Evolutionary conservation across 805 yeast genomes (phyloP).

Genomic region (Starmerella geochares): DNA sequence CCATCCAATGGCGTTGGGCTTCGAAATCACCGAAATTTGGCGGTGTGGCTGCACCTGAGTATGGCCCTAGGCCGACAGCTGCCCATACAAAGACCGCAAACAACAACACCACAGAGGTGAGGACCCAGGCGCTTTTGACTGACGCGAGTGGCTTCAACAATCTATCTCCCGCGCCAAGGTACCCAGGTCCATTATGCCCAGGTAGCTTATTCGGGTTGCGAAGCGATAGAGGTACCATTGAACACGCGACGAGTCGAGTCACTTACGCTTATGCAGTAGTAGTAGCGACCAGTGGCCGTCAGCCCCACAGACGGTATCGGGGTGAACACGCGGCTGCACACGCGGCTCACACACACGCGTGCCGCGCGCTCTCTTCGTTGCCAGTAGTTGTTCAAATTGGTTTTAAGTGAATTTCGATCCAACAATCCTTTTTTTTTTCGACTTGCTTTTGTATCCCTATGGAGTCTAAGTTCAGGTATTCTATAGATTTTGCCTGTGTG

Average conservation of each 20-base stretch:
- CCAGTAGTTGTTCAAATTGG: no score
- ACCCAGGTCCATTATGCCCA: neutral
- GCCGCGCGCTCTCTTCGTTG: no score
- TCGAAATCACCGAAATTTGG: constrained; percentile 95
- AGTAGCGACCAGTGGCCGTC: neutral
- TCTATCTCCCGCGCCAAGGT: constrained; percentile 6
- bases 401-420: no score
- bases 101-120: constrained; percentile 48
- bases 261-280: neutral
- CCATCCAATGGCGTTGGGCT: constrained; percentile 98
- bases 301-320: neutral
- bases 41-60: constrained; percentile 58
- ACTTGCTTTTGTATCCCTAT: no score
- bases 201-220: constrained; percentile 1
- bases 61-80: constrained; percentile 82
- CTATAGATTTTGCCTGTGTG: no score
- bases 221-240: neutral
- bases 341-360: no score
- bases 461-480: no score
- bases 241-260: neutral
- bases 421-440: no score
- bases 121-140: constrained; percentile 63
- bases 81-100: constrained; percentile 67
- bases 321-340: no score
- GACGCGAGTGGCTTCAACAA: constrained; percentile 14